Evolutionary conservation across 139 green algal species (phyloP).

Genomic region (Klebsormidium nitens): DNA sequence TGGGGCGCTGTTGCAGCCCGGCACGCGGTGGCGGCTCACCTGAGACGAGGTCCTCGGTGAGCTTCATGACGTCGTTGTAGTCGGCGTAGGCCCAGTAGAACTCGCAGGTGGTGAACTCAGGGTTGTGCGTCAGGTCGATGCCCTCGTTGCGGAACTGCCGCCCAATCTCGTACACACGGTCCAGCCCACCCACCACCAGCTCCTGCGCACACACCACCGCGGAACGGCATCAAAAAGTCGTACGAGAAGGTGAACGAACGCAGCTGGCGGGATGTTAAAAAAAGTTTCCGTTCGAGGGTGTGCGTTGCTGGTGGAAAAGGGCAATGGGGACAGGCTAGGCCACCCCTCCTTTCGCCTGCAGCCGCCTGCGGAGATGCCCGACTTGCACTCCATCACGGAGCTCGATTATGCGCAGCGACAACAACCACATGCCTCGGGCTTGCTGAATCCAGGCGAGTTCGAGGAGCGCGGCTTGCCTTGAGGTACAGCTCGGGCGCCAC

Average conservation of each 20-base stretch:
- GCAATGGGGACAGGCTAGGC: too few species aligned
- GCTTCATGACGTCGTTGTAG: slow-evolving; percentile 95
- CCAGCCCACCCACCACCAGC: slow-evolving; percentile 95
- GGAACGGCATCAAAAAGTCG: slow-evolving; percentile 28
- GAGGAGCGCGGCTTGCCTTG: slow-evolving; percentile 52
- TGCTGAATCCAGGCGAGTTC: not conserved
- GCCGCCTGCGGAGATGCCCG: too few species aligned
- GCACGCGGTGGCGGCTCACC: slow-evolving; percentile 20
- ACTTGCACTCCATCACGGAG: too few species aligned
- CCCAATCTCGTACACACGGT: slow-evolving; percentile 85
- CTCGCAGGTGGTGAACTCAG: slow-evolving; percentile 98
- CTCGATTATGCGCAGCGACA: too few species aligned
- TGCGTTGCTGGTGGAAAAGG: too few species aligned
- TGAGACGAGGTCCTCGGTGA: slow-evolving; percentile 93
- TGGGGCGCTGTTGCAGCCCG: too few species aligned
- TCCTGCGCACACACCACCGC: slow-evolving; percentile 8
- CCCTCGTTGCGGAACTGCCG: slow-evolving; percentile 84
- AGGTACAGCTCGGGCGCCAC: slow-evolving; percentile 98
- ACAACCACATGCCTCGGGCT: too few species aligned
- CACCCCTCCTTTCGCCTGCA: too few species aligned
- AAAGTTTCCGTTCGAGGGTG: too few species aligned
- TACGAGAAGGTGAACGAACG: not conserved
- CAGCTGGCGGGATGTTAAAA: too few species aligned
- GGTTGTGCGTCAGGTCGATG: slow-evolving; percentile 99
- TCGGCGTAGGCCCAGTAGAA: slow-evolving; percentile 96